phyloP scores from a whole-genome alignment of 495 filamentous ascomycete species.

The Penicillium desertorum region DNA sequence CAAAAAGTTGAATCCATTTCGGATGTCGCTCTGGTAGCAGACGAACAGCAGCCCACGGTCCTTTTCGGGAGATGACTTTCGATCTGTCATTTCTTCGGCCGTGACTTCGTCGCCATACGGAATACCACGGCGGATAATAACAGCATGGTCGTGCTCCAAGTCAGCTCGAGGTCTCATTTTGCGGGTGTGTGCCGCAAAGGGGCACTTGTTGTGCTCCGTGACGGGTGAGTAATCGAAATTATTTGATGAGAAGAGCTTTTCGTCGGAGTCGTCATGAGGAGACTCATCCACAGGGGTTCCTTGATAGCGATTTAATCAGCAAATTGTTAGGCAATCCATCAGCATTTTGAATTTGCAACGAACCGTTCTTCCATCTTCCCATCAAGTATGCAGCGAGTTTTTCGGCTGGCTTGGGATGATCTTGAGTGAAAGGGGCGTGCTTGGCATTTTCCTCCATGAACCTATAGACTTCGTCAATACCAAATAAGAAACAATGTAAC shows the following conservation, averaged over 20 bases:
- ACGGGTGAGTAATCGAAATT: slow-evolving; percentile 31
- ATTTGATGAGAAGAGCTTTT: slow-evolving; percentile 25
- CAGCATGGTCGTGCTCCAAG: slow-evolving; percentile 16
- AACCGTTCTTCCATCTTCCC: slow-evolving; percentile 42
- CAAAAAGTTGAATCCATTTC: slow-evolving; percentile 29
- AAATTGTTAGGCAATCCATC: neutral
- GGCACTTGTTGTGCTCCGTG: slow-evolving; percentile 23
- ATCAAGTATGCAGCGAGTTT: slow-evolving; percentile 36
- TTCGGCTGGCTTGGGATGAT: slow-evolving; percentile 16
- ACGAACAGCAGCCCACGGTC: slow-evolving; percentile 26
- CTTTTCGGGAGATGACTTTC: neutral
- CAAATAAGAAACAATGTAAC: neutral
- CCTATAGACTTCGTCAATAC: slow-evolving; percentile 12
- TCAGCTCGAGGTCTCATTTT: slow-evolving; percentile 36
- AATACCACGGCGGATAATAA: slow-evolving; percentile 36
- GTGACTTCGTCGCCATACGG: slow-evolving; percentile 25
- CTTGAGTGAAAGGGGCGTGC: slow-evolving; percentile 3
- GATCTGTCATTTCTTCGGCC: slow-evolving; percentile 10
- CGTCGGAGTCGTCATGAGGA: slow-evolving; percentile 27
- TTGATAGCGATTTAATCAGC: neutral
- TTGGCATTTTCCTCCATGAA: slow-evolving; percentile 16
- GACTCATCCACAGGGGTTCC: slow-evolving; percentile 17
- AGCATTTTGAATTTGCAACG: neutral
- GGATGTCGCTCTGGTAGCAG: slow-evolving; percentile 29
- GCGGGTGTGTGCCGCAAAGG: slow-evolving; percentile 39